Conservation (phyloP, 257 asterid genomes). For the Osmanthus fragrans region DNA sequence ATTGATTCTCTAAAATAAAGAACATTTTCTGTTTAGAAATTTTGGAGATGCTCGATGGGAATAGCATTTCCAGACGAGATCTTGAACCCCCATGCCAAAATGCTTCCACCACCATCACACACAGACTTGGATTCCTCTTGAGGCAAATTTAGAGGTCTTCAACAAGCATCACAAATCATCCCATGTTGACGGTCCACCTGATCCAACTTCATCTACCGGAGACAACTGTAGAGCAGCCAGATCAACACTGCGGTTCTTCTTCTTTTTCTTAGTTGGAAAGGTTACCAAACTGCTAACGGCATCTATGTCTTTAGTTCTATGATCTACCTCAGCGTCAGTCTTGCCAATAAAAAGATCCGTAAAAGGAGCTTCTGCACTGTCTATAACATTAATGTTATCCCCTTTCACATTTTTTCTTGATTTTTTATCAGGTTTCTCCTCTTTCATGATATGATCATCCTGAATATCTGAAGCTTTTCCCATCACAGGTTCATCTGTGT, state of each 20-base stretch:
- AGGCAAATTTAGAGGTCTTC: neutral
- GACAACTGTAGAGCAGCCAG: constrained; percentile 42
- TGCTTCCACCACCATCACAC: neutral
- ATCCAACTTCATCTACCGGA: constrained; percentile 58
- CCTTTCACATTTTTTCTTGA: constrained; percentile 36
- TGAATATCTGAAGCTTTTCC: constrained; percentile 29
- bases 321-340: constrained; percentile 23
- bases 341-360: constrained; percentile 44
- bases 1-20: no score
- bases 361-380: constrained; percentile 66
- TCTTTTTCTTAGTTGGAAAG: constrained; percentile 40
- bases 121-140: neutral
- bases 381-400: constrained; percentile 38
- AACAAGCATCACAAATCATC: constrained; percentile 27
- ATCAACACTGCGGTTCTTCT: constrained; percentile 30
- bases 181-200: constrained; percentile 90
- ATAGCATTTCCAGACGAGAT: neutral
- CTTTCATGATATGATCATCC: constrained; percentile 10
- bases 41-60: neutral
- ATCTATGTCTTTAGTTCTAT: constrained; percentile 25
- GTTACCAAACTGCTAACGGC: constrained; percentile 40
- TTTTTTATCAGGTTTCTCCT: constrained; percentile 32
- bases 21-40: no score
- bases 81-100: neutral
- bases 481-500: constrained; percentile 19